Conservation (phyloP, 345 rosid genomes). For the Carallia pectinifolia region DNA sequence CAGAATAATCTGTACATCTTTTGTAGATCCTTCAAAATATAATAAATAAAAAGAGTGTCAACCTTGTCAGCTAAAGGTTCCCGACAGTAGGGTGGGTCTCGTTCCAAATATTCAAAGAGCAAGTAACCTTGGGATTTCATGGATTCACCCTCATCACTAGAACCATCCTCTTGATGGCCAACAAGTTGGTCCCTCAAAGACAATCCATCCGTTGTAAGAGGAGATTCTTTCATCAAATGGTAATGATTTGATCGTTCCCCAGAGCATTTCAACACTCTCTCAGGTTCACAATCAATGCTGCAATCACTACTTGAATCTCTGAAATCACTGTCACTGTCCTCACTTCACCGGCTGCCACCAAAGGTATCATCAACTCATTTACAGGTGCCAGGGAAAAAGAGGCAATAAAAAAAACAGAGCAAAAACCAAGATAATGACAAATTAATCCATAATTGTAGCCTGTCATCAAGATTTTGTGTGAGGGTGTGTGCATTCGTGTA, state of each 20-base stretch:
- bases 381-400: background rate
- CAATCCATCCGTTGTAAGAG: slow-evolving; percentile 23
- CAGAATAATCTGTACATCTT: background rate
- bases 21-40: background rate
- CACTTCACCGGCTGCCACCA: slow-evolving; percentile 17
- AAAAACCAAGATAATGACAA: background rate
- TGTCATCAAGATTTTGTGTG: too few relatives aligned
- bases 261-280: slow-evolving; percentile 34
- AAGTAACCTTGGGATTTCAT: slow-evolving; percentile 15
- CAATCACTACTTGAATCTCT: slow-evolving; percentile 51
- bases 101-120: slow-evolving; percentile 30
- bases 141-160: slow-evolving; percentile 29
- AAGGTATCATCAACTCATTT: slow-evolving; percentile 1
- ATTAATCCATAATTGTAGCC: background rate
- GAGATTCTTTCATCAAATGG: slow-evolving; percentile 15
- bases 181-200: slow-evolving; percentile 18
- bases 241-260: slow-evolving; percentile 31
- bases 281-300: slow-evolving; percentile 69
- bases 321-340: slow-evolving; percentile 33
- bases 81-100: slow-evolving; percentile 30
- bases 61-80: slow-evolving; percentile 34
- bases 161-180: slow-evolving; percentile 17
- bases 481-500: too few relatives aligned
- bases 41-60: background rate
- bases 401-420: background rate